These are phyloP conservation scores for Coemansia brasiliensis DNA, from an alignment of 192 early-diverging fungal genomes.

Conservation along the genomic window DNA sequence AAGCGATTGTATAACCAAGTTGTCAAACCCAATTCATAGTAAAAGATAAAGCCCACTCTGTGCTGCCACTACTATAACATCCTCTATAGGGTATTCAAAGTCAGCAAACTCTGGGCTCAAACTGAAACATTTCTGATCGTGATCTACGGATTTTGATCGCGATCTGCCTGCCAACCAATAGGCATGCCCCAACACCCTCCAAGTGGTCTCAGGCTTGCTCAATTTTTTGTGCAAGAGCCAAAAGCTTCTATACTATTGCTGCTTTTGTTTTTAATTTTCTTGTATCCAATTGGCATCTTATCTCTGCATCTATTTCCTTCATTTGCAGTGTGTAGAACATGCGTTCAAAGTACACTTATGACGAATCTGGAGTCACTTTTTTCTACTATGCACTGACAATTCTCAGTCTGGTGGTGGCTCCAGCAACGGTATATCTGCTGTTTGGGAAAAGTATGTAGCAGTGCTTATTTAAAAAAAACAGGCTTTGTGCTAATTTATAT, in stretches of 20 bases:
- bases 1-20: too few species aligned
- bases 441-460: constrained; percentile 33
- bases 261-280: neutral
- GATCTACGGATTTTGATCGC: constrained; percentile 5
- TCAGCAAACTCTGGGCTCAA: too few species aligned
- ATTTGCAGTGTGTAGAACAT: constrained; percentile 41
- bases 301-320: constrained; percentile 6
- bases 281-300: neutral
- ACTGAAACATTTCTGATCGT: constrained; percentile 3
- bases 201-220: neutral
- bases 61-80: too few species aligned
- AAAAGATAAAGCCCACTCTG: too few species aligned
- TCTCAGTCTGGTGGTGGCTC: constrained; percentile 79
- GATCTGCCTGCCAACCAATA: constrained; percentile 10
- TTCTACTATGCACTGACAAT: constrained; percentile 90
- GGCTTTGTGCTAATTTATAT: neutral
- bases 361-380: constrained; percentile 92
- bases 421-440: constrained; percentile 63
- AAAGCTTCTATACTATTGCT: too few species aligned
- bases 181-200: constrained; percentile 6
- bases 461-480: neutral
- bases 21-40: too few species aligned
- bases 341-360: constrained; percentile 85
- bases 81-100: too few species aligned
- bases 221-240: constrained; percentile 1